These are phyloP conservation scores for Sporopachydermia quercuum DNA, from an alignment of 805 yeast species.

Conservation along the genomic window DNA sequence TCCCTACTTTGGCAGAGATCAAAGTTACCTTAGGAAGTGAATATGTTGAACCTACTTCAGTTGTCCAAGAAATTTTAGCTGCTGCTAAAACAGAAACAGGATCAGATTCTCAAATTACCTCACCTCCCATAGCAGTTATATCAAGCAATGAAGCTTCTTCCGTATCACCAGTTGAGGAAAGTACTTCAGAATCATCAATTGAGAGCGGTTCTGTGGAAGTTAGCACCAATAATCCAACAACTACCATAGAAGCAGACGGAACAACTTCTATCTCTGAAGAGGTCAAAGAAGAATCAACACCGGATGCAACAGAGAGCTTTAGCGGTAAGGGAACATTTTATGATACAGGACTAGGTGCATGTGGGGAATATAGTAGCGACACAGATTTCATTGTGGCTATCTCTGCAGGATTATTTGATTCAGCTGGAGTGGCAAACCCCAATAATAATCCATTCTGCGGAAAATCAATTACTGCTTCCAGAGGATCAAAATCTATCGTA, in stretches of 20 bases:
- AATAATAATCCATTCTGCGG: constrained; percentile 33
- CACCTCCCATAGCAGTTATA: neutral
- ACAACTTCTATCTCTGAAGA: neutral
- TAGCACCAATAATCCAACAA: constrained; percentile 8
- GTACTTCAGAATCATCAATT: constrained; percentile 7
- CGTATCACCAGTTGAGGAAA: constrained; percentile 6
- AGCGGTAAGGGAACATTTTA: constrained; percentile 22
- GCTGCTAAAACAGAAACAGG: neutral
- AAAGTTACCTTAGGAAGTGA: neutral
- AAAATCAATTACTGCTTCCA: constrained; percentile 29
- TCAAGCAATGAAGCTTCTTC: constrained; percentile 2
- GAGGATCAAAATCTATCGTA: constrained; percentile 34
- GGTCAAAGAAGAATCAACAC: constrained; percentile 20
- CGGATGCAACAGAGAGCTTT: constrained; percentile 17
- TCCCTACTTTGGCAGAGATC: neutral
- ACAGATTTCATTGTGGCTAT: constrained; percentile 40
- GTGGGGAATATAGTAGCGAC: constrained; percentile 32
- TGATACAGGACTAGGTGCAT: constrained; percentile 32
- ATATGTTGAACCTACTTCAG: neutral
- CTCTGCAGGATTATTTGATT: constrained; percentile 28
- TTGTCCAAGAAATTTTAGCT: neutral
- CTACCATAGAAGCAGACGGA: neutral
- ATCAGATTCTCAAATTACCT: neutral
- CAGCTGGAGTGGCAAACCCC: constrained; percentile 23
- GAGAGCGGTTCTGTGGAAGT: constrained; percentile 9